A percentile compares a stretch with the other conserved stretches of the same genome.
These are phyloP conservation scores for Phytophthora pseudosyringae DNA, from an alignment of 352 stramenopile species.

Conservation along the genomic window DNA sequence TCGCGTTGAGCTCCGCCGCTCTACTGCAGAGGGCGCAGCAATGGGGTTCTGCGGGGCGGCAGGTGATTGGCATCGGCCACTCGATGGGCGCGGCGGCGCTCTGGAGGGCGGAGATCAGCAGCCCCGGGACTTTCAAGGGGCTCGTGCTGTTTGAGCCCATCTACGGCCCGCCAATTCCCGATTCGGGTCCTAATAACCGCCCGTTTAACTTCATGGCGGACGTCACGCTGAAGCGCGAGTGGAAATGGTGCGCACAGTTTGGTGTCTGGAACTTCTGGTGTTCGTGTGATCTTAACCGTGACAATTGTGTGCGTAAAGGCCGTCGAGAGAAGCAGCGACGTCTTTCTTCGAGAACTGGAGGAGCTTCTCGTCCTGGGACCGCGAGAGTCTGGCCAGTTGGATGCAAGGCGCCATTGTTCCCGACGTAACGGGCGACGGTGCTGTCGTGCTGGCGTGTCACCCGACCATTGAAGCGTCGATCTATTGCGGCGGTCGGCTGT, in stretches of 20 bases:
- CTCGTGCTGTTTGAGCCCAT: conserved; percentile 60
- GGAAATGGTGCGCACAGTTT: conserved; percentile 30
- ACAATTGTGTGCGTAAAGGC: conserved; percentile 12
- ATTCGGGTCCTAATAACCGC: background rate
- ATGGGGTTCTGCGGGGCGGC: background rate
- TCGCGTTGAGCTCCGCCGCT: conserved; percentile 16
- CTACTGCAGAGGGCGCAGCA: conserved; percentile 22
- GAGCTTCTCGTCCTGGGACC: conserved; percentile 49
- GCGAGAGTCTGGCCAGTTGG: conserved; percentile 42
- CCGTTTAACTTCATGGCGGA: conserved; percentile 38
- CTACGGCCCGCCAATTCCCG: conserved; percentile 27
- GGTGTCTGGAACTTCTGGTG: background rate
- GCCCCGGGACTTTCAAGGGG: conserved; percentile 49
- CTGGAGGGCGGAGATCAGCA: conserved; percentile 37
- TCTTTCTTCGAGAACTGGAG: conserved; percentile 42
- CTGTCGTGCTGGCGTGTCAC: conserved; percentile 34
- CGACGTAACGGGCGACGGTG: conserved; percentile 14
- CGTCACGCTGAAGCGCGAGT: conserved; percentile 34
- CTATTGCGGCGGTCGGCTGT: conserved; percentile 35
- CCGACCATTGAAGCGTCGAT: conserved; percentile 38
- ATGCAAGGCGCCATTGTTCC: conserved; percentile 40
- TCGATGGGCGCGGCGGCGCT: conserved; percentile 49
- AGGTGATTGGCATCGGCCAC: conserved; percentile 62
- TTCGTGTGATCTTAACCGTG: background rate
- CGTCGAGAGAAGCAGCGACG: conserved; percentile 30